Evolutionary conservation across 441 rosid genomes (phyloP), one percentile per base, ranked within the genome.

Genomic region (Pelargonium cotyledonis): DNA sequence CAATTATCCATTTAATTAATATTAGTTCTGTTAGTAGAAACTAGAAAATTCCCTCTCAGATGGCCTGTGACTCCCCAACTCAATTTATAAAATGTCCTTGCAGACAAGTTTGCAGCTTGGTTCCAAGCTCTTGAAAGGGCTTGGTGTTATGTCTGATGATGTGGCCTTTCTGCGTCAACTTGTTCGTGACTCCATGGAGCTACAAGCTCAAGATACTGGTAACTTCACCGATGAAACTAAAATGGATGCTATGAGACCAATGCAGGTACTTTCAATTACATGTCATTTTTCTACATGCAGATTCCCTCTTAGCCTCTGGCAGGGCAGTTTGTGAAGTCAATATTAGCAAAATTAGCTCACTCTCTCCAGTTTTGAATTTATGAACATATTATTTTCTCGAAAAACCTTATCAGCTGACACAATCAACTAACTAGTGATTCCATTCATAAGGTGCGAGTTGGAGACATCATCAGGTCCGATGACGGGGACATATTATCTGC

Each of bases 61-160:
- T 38, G 41, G 41, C 41, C 8, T 47, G 55, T 3, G 55, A 47
- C 55, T n/a, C 53, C 26, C 64, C 65, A 64, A 70, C 63, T 43
- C 11, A 23, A 8, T 18, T 18, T 69, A 31, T n/a, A 66, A 60
- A 67, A 77, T 61, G 23, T 64, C 43, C 58, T 35, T 79, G 75
- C 93, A 91, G 99, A 91, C 96, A 46, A 94, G 99, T 76, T 77
- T 94, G 71, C 96, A 91, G 75, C 88, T 94, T 12, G 97, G 99
- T 67, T 94, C 97, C n/a, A 91, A 83, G 86, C 87, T 94, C 75
- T 78, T 94, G 84, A 89, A 78, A 81, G 95, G 90, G 15, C 83
- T 94, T 62, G 99, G 99, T 44, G 94, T 91, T 69, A 94, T 94
- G 99, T 94, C 99, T 43, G 99, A 91, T 75, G 99, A 94, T 21